Conservation (phyloP, 1,284 basidiomycete genomes). For the Ustilago esculenta region DNA sequence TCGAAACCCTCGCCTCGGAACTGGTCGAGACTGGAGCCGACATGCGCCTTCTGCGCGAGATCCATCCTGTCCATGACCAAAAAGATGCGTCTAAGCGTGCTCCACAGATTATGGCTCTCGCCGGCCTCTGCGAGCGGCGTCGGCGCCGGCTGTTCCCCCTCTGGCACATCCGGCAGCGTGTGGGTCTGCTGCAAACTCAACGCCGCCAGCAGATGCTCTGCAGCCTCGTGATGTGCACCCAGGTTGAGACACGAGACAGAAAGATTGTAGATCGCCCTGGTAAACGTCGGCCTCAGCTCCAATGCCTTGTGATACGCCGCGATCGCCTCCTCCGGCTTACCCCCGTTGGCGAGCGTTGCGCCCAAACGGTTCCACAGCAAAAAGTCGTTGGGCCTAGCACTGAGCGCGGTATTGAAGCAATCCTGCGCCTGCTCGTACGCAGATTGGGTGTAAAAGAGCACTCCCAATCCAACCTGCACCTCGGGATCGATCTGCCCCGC, state of each 20-base stretch:
- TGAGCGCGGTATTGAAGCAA: slow-evolving; percentile 87
- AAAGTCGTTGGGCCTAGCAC: slow-evolving; percentile 86
- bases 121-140: slow-evolving; percentile 59
- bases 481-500: slow-evolving; percentile 83
- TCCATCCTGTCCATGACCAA: slow-evolving; percentile 69
- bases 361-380: slow-evolving; percentile 96
- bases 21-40: slow-evolving; percentile 73
- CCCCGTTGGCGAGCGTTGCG: slow-evolving; percentile 93
- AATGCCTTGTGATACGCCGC: slow-evolving; percentile 93
- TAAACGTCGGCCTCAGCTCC: slow-evolving; percentile 93
- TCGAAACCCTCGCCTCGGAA: slow-evolving; percentile 86
- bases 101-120: slow-evolving; percentile 78
- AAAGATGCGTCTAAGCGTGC: slow-evolving; percentile 82
- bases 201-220: slow-evolving; percentile 93
- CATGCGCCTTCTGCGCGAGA: slow-evolving; percentile 70
- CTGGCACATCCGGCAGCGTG: slow-evolving; percentile 63
- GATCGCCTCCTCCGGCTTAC: slow-evolving; percentile 89
- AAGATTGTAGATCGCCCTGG: slow-evolving; percentile 96
- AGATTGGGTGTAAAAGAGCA: slow-evolving; percentile 86
- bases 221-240: slow-evolving; percentile 92
- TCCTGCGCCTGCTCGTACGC: slow-evolving; percentile 84
- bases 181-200: slow-evolving; percentile 77
- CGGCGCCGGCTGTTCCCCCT: slow-evolving; percentile 39
- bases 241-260: slow-evolving; percentile 98
- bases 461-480: slow-evolving; percentile 90